Base-by-base conservation (phyloP, 2,329 filamentous ascomycete species). In the Aspergillus sclerotialis region DNA sequence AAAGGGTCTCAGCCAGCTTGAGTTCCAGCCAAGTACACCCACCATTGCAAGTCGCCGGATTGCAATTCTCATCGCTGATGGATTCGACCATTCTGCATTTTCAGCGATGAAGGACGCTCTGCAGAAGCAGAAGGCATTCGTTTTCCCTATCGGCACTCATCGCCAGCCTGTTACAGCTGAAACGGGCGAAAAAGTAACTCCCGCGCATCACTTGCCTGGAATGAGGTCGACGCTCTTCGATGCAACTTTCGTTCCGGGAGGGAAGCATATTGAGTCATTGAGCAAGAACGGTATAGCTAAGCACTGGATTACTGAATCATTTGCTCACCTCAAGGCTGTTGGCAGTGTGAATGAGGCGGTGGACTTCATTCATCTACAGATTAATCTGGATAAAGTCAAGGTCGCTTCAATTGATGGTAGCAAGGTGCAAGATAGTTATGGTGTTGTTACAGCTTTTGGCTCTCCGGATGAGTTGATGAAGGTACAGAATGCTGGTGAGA, bases 181-280 rank as follows among this genome's bases (percentile, higher is more conserved):
- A 0, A 75, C 75, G 6, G 74, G 75, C 39, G 69, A 75, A 43
- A 70, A 70, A 30, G 62, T 84, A 0, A 61, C 74, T 15, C 80
- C 86, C 0, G 81, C 88, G 46, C 84, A 92, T 53, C 82, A 89
- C 53, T 76, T 90, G 32, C 82, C 89, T 46, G 85, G 83, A 1
- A 79, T 83, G 73, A 76, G 85, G 11, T 85, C 80, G 4, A 64
- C 80, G 23, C 78, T 92, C 70, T 90, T 90, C 43, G 86, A 92
- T 53, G 80, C 83, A 1, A 53, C 89, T 17, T 88, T 87, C 51
- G 65, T 93, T 3, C 84, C 84, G 1, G 84, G 84, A 1, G 85
- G 86, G 1, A 66, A 71, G 0, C 68, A 79, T 1, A 63, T 84
- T 14, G 61, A 70, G 26, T 75, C 75, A 0, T 71, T 92, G 0